Evolutionary conservation across 75 land plant species (phyloP), one percentile per base, ranked within the genome.

Genomic region (Pinus taeda): DNA sequence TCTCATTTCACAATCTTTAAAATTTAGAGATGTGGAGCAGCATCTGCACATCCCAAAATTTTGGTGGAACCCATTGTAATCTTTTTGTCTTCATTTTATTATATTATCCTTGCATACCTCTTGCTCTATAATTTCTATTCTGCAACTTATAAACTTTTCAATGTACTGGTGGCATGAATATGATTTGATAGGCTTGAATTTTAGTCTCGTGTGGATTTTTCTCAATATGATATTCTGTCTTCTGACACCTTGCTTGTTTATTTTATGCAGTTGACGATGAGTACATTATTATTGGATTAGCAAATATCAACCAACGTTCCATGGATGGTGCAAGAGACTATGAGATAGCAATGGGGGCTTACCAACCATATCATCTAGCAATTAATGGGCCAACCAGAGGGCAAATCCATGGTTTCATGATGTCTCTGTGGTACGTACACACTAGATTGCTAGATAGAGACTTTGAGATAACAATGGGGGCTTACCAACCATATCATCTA

Each of bases 251-350:
- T 36, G 14, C 8, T 61, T 53, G 57, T 61, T n/a, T 57, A 12
- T 57, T 24, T 33, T 76, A 59, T 77, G 84, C 96, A 95, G 98
- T 95, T 70, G 98, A 95, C 75, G 98, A 95, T 79, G 98, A 95
- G 65, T 95, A 95, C 83, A 95, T 93, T 30, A 95, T 95, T 12
- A 24, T 95, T 30, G 98, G 98, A 72, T 95, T 95, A 4, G 98
- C 98, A 24, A 95, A 95, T 81, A 95, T 95, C 83, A 95, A 95
- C 86, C 92, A 95, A 77, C 77, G 98, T 65, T 95, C 98, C n/a
- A 91, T 95, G 98, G 93, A 95, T 80, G 98, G 98, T 58, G 90
- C 81, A 2, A 84, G 96, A 67, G 96, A 95, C 74, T 80, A 96
- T 4, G 98, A 95, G 85, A 95, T 93, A 36, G 98, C 96, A 3